Percentiles rank a stretch among this genome's conserved stretches.
Conservation (phyloP, 805 yeast species). For the Kregervanrija delftensis region DNA sequence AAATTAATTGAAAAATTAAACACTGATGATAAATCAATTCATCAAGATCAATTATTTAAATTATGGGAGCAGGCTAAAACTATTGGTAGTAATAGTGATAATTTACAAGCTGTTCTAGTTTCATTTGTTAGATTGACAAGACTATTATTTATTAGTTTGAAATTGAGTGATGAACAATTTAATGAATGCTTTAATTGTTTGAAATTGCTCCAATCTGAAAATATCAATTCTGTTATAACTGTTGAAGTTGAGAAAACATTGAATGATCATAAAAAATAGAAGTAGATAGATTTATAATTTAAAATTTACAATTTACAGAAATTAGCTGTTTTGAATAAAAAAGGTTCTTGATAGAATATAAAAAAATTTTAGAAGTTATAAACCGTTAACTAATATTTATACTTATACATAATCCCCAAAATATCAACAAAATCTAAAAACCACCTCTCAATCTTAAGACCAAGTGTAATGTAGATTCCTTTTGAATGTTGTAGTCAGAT, state of each 20-base stretch:
- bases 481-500: constrained; percentile 92
- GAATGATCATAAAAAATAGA: background rate
- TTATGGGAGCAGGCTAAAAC: constrained; percentile 12
- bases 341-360: too few relatives aligned
- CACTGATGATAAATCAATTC: background rate
- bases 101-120: constrained; percentile 50
- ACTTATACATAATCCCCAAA: too few relatives aligned
- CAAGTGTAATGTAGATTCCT: constrained; percentile 70
- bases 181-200: constrained; percentile 38
- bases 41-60: constrained; percentile 4
- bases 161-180: constrained; percentile 28
- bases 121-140: constrained; percentile 31
- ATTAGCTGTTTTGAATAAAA: too few relatives aligned
- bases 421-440: constrained; percentile 44
- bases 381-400: too few relatives aligned
- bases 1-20: constrained; percentile 10
- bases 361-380: too few relatives aligned
- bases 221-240: constrained; percentile 42
- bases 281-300: background rate
- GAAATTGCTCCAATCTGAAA: constrained; percentile 24
- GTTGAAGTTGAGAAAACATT: constrained; percentile 26
- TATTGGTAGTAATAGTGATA: constrained; percentile 14
- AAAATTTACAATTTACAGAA: too few relatives aligned
- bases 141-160: constrained; percentile 4
- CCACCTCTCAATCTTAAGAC: constrained; percentile 66